These are phyloP conservation scores for Madurella fahalii DNA, from an alignment of 2,329 filamentous ascomycete species.

Conservation along the genomic window DNA sequence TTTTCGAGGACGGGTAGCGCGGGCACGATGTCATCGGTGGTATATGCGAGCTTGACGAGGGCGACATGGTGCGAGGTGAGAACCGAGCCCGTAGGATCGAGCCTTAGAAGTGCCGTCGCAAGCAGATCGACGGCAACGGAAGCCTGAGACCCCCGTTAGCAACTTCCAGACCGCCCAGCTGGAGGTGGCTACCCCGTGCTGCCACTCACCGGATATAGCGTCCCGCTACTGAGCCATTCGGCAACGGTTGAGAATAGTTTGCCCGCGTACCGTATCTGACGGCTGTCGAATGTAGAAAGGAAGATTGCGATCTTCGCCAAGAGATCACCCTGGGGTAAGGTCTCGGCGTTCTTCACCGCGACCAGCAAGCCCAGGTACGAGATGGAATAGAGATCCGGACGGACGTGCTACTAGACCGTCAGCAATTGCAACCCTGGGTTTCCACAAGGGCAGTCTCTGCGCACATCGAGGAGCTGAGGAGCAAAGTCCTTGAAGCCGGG, in stretches of 20 bases:
- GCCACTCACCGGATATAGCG: slow-evolving; percentile 40
- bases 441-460: slow-evolving; percentile 1
- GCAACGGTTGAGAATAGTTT: slow-evolving; percentile 42
- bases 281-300: slow-evolving; percentile 45
- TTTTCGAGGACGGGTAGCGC: slow-evolving; percentile 61
- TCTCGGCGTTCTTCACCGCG: slow-evolving; percentile 27
- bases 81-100: slow-evolving; percentile 63
- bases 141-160: slow-evolving; percentile 35
- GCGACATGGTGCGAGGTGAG: slow-evolving; percentile 61
- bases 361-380: slow-evolving; percentile 49
- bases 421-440: slow-evolving; percentile 10
- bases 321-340: slow-evolving; percentile 31
- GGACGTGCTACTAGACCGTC: slow-evolving; percentile 36
- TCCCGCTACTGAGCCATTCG: slow-evolving; percentile 36
- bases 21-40: slow-evolving; percentile 48
- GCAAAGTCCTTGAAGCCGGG: slow-evolving; percentile 33
- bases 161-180: not conserved
- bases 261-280: slow-evolving; percentile 51
- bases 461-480: slow-evolving; percentile 40
- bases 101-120: slow-evolving; percentile 53
- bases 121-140: slow-evolving; percentile 44
- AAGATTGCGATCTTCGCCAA: slow-evolving; percentile 44
- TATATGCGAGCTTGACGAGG: slow-evolving; percentile 56
- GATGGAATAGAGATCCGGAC: slow-evolving; percentile 48
- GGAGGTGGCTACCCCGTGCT: not conserved